Evolutionary conservation across 768 basidiomycete species (phyloP).

Genomic region (Lactifluus piperatus): DNA sequence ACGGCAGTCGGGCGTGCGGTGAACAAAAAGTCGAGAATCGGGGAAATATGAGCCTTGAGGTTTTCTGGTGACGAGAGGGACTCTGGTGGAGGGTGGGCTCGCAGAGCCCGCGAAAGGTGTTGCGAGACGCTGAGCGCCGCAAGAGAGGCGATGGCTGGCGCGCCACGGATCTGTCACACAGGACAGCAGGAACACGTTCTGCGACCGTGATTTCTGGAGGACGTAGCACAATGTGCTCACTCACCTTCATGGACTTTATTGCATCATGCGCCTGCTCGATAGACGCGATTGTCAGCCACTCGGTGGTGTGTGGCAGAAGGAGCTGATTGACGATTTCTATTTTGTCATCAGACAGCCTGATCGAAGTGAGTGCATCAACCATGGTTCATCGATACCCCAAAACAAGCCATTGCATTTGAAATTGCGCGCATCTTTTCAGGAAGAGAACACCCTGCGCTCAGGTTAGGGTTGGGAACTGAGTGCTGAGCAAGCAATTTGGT

Average conservation of each 20-base stretch:
- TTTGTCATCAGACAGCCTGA: conserved; percentile 36
- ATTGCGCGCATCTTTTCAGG: too few species aligned
- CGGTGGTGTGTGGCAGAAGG: conserved; percentile 64
- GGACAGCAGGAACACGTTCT: not conserved
- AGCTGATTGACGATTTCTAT: conserved; percentile 92
- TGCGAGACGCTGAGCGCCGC: conserved; percentile 73
- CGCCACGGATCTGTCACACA: conserved; percentile 74
- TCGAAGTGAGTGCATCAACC: conserved; percentile 29
- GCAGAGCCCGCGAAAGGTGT: conserved; percentile 47
- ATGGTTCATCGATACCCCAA: conserved; percentile 7
- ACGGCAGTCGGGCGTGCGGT: conserved; percentile 95
- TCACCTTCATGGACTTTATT: conserved; percentile 91
- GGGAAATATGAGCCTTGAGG: conserved; percentile 47
- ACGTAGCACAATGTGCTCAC: not conserved
- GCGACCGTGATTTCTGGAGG: not conserved
- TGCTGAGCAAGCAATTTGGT: conserved; percentile 2
- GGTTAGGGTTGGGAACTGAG: conserved; percentile 3
- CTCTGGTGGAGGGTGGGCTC: conserved; percentile 37
- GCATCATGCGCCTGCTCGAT: conserved; percentile 85
- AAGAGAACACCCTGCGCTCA: too few species aligned
- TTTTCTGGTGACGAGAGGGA: conserved; percentile 45
- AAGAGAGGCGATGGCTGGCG: conserved; percentile 90
- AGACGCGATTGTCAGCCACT: conserved; percentile 56
- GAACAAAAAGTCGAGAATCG: conserved; percentile 61
- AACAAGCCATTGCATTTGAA: too few species aligned